These are phyloP conservation scores for fission yeast (Schizosaccharomyces pombe) DNA, from an alignment of 805 yeast species.

Conservation along the genomic window DNA sequence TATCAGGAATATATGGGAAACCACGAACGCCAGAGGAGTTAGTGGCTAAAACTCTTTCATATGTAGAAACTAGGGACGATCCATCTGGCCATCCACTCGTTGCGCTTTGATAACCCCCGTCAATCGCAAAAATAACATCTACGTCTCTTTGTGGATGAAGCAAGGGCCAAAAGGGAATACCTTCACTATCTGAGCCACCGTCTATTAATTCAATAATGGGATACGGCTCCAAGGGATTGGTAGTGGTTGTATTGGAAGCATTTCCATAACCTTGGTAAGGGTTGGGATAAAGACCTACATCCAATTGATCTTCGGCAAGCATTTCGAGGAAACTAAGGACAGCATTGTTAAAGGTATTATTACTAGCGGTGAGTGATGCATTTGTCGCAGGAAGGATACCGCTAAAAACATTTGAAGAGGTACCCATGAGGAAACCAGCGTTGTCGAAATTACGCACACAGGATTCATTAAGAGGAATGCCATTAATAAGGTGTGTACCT, in stretches of 20 bases:
- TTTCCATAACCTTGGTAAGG: conserved; percentile 28
- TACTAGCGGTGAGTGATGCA: too few species aligned
- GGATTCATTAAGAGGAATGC: conserved; percentile 23
- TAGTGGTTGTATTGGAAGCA: neutral
- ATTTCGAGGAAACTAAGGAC: neutral
- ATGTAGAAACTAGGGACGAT: conserved; percentile 27
- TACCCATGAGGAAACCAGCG: conserved; percentile 46
- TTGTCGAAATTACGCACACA: conserved; percentile 54
- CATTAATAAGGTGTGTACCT: conserved; percentile 42
- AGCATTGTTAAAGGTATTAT: neutral
- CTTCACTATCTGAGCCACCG: conserved; percentile 62
- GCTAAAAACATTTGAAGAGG: conserved; percentile 26
- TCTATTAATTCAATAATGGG: conserved; percentile 30
- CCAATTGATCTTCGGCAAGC: conserved; percentile 18
- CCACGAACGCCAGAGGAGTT: conserved; percentile 22
- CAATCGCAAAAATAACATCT: conserved; percentile 42
- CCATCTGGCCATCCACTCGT: conserved; percentile 52
- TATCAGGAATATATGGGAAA: conserved; percentile 44
- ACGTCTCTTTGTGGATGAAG: conserved; percentile 35
- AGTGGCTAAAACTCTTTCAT: conserved; percentile 21
- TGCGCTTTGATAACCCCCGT: conserved; percentile 49
- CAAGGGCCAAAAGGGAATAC: conserved; percentile 44
- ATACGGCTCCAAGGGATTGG: neutral
- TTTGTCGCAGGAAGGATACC: conserved; percentile 6
- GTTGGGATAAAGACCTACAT: conserved; percentile 57